phyloP scores from a whole-genome alignment of 352 stramenopile species.

The Globisporangium acanthophoron region DNA sequence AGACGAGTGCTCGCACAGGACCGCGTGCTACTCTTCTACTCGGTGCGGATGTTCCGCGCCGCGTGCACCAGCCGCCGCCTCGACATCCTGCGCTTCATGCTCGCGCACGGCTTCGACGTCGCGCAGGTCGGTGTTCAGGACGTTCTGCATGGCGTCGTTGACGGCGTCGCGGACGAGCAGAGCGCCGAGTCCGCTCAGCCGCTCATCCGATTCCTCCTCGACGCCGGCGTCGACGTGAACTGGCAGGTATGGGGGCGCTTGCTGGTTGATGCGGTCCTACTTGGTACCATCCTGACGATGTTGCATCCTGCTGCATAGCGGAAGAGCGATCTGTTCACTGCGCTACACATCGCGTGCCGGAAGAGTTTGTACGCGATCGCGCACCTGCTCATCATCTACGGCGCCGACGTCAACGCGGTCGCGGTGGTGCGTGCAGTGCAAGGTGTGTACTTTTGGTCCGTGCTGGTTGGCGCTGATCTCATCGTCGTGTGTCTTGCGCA shows the following conservation, averaged over 20 bases:
- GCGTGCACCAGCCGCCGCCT: conserved; percentile 36
- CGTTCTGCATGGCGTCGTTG: conserved; percentile 46
- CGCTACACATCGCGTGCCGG: conserved; percentile 56
- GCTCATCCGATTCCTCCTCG: conserved; percentile 52
- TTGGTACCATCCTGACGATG: too few species aligned
- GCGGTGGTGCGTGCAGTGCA: conserved; percentile 23
- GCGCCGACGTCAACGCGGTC: conserved; percentile 69
- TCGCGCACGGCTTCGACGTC: conserved; percentile 60
- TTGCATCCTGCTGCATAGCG: conserved; percentile 14
- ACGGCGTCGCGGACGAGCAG: conserved; percentile 19
- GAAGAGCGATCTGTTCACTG: conserved; percentile 50
- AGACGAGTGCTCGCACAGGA: conserved; percentile 13
- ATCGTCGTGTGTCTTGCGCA: conserved; percentile 8
- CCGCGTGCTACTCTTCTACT: conserved; percentile 56
- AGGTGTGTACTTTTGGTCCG: too few species aligned
- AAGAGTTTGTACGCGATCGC: conserved; percentile 56
- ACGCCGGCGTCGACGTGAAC: conserved; percentile 64
- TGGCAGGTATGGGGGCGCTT: conserved; percentile 35
- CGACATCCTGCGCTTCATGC: conserved; percentile 60
- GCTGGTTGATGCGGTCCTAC: background rate
- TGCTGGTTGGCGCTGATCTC: background rate
- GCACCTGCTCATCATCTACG: conserved; percentile 63
- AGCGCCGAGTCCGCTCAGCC: conserved; percentile 39
- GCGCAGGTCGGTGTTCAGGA: conserved; percentile 49
- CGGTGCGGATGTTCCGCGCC: conserved; percentile 60